phyloP scores from a whole-genome alignment of 2,329 filamentous ascomycete genomes.

The Podosphaera xanthii region DNA sequence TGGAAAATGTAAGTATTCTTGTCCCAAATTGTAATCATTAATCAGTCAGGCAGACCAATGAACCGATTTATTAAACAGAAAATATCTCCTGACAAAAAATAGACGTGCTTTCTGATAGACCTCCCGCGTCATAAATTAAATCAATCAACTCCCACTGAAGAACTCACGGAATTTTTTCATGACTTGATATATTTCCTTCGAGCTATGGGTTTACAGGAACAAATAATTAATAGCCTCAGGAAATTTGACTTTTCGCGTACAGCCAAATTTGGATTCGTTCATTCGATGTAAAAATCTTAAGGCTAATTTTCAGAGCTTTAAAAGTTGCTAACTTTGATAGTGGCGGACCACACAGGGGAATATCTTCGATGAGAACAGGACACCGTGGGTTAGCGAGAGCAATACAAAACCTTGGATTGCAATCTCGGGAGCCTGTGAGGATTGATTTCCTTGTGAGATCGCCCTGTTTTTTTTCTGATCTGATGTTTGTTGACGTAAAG shows the following conservation, averaged over 20 bases:
- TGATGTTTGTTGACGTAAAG: background rate
- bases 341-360: slow-evolving; percentile 30
- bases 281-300: slow-evolving; percentile 42
- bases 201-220: slow-evolving; percentile 39
- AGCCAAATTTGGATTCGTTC: slow-evolving; percentile 51
- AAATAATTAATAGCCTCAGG: slow-evolving; percentile 41
- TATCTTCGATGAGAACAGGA: slow-evolving; percentile 33
- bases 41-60: background rate
- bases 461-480: background rate
- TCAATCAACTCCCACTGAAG: slow-evolving; percentile 8
- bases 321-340: slow-evolving; percentile 16
- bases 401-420: slow-evolving; percentile 39
- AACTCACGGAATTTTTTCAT: slow-evolving; percentile 34
- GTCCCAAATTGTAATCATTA: background rate
- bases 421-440: slow-evolving; percentile 30
- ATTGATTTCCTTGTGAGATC: slow-evolving; percentile 48
- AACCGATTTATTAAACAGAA: too few species aligned
- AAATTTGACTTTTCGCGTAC: slow-evolving; percentile 70
- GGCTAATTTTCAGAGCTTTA: background rate
- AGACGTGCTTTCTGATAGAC: slow-evolving; percentile 81
- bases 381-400: slow-evolving; percentile 50
- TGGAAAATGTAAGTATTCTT: slow-evolving; percentile 49
- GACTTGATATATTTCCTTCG: slow-evolving; percentile 49
- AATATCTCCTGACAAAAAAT: background rate
- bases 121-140: slow-evolving; percentile 32